Evolutionary conservation across 2,329 filamentous ascomycete species (phyloP).

Genomic region (Huntiella savannae): DNA sequence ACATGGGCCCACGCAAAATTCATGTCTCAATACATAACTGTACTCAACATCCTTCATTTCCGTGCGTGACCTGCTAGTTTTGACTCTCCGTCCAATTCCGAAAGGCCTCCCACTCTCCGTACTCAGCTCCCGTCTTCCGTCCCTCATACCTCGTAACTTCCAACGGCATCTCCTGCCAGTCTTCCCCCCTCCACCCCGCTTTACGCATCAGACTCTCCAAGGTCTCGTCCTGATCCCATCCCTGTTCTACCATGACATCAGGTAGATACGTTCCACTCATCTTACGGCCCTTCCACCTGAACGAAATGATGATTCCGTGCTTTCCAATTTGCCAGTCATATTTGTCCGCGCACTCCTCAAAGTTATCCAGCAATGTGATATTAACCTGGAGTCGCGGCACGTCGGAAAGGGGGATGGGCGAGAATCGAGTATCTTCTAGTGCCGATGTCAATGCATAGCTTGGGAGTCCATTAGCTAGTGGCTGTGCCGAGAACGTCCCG

Average conservation of each 20-base stretch:
- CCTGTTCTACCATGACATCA: constrained; percentile 79
- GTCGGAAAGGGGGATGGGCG: constrained; percentile 32
- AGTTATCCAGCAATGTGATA: constrained; percentile 71
- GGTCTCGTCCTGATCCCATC: constrained; percentile 87
- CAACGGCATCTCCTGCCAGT: constrained; percentile 64
- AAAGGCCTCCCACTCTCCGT: constrained; percentile 18
- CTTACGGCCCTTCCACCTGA: constrained; percentile 51
- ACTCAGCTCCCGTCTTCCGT: constrained; percentile 51
- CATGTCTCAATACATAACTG: not conserved
- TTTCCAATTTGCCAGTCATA: constrained; percentile 74
- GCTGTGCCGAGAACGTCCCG: constrained; percentile 71
- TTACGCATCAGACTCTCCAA: constrained; percentile 82
- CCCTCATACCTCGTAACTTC: constrained; percentile 75
- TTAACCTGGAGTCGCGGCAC: constrained; percentile 41
- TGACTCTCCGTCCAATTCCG: not conserved
- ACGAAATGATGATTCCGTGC: constrained; percentile 76
- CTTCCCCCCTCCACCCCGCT: constrained; percentile 72
- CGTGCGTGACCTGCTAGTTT: not conserved
- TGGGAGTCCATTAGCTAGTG: constrained; percentile 52
- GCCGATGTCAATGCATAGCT: constrained; percentile 71
- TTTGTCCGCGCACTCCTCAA: constrained; percentile 53
- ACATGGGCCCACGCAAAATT: not conserved
- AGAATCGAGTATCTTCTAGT: constrained; percentile 43
- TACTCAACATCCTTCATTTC: not conserved
- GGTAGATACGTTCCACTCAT: constrained; percentile 83